These are phyloP conservation scores for Xylariaceae sp. DNA, from an alignment of 2,329 filamentous ascomycete genomes.

Conservation along the genomic window DNA sequence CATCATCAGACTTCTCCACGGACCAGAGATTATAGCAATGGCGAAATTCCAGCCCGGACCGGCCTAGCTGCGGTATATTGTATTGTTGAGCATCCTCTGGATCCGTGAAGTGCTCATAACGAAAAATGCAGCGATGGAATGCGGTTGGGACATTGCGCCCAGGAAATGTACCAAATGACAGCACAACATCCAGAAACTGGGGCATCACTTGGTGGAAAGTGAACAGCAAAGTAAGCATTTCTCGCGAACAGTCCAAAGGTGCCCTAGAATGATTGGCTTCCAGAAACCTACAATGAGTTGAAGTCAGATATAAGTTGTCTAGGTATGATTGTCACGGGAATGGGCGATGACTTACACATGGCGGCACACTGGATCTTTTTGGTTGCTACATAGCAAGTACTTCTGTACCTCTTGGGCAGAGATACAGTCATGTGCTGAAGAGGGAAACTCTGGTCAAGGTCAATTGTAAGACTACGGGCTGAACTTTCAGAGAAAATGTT, in stretches of 20 bases:
- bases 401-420: neutral
- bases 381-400: neutral
- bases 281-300: slow-evolving; percentile 10
- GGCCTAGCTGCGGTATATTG: slow-evolving; percentile 10
- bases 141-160: slow-evolving; percentile 7
- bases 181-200: slow-evolving; percentile 13
- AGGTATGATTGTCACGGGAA: too few relatives aligned
- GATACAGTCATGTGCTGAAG: neutral
- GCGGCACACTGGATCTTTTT: slow-evolving; percentile 8
- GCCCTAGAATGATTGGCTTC: slow-evolving; percentile 8
- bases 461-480: too few relatives aligned
- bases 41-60: slow-evolving; percentile 9
- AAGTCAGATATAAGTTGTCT: too few relatives aligned
- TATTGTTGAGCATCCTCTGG: neutral
- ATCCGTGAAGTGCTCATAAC: neutral
- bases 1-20: slow-evolving; percentile 4
- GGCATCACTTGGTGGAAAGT: slow-evolving; percentile 18
- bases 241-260: slow-evolving; percentile 12
- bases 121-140: slow-evolving; percentile 1
- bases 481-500: too few relatives aligned
- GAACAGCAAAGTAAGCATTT: slow-evolving; percentile 6
- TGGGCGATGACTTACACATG: slow-evolving; percentile 19
- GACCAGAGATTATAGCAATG: slow-evolving; percentile 24
- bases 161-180: slow-evolving; percentile 3
- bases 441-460: neutral